Evolutionary conservation across 73 alveolate species (phyloP), one percentile per base, ranked within the genome.

Genomic region (Paramecium primaurelia): DNA sequence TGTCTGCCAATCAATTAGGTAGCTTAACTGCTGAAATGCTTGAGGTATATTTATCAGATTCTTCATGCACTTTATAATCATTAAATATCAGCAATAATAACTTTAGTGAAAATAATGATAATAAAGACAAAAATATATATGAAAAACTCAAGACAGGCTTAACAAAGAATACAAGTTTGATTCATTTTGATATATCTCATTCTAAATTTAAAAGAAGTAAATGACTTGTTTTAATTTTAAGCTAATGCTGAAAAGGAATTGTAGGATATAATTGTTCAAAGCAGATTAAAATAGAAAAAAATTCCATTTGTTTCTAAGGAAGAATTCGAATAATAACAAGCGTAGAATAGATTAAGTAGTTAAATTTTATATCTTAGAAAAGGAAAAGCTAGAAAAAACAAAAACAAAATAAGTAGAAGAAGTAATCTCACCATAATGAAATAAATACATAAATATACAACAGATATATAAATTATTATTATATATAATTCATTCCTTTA

Each of bases 101-200:
- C 47, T 75, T 91, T 54, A 96, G 90, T 58, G 96, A 95, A 58
- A 94, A 93, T 64, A 64, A 28, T 32, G 69, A 54, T 54, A 54
- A n/a, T 54, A 54, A 54, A 54, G 69, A 54, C 25, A 54, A 54
- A 54, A 54, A 54, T 18, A 54, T 54, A 4, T 64, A 90, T 22
- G 92, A 91, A 30, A 25, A 93, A 34, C 92, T 96, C 22, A 92
- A 95, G 71, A 89, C 93, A 38, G 96, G 77, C 59, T 95, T 49
- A 92, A 93, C 75, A 6, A 92, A 92, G 51, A 93, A 92, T 58
- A 69, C 95, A 20, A 84, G 88, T 42, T 30, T 95, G 40, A 83
- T 93, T 38, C 95, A 92, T 49, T 60, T 95, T 60, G 97, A 96
- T 88, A 93, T 96, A 20, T 94, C 98, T 68, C 94, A 94, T 86